A percentile compares a stretch with the other conserved stretches of the same genome.
Conservation (phyloP, 2,329 filamentous ascomycete genomes). For the Microsporum ferrugineum region DNA sequence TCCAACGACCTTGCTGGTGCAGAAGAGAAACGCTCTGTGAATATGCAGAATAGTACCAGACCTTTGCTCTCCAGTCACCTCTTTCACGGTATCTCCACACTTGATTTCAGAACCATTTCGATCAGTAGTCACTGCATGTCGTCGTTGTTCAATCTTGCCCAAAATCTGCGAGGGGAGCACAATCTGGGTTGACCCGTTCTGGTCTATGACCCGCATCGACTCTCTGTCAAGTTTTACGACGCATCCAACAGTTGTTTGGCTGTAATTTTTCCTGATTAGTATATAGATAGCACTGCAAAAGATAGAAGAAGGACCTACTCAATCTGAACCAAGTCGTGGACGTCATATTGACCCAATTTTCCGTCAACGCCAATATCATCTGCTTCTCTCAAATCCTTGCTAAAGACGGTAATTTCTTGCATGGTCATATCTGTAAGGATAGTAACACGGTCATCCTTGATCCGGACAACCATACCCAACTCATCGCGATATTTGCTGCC, state of each 20-base stretch:
- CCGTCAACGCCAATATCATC: constrained; percentile 82
- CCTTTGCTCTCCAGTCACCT: constrained; percentile 72
- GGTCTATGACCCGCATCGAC: constrained; percentile 78
- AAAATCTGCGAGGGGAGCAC: constrained; percentile 85
- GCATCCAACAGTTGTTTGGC: constrained; percentile 77
- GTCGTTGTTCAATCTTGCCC: constrained; percentile 72
- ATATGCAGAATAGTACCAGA: constrained; percentile 88
- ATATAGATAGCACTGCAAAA: background rate
- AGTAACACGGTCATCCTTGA: constrained; percentile 83
- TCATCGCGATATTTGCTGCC: constrained; percentile 90
- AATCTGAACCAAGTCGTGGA: constrained; percentile 89
- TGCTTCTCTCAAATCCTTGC: constrained; percentile 87
- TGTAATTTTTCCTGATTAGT: constrained; percentile 18
- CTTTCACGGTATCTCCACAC: constrained; percentile 82
- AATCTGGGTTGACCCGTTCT: constrained; percentile 71
- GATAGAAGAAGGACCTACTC: constrained; percentile 45
- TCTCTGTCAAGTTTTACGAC: constrained; percentile 93
- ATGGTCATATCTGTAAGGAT: constrained; percentile 86
- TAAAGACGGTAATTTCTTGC: constrained; percentile 92
- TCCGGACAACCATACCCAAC: constrained; percentile 92
- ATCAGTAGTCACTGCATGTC: constrained; percentile 80
- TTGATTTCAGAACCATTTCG: constrained; percentile 88
- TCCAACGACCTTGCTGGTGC: constrained; percentile 69
- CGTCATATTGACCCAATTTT: constrained; percentile 70
- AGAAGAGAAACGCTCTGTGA: constrained; percentile 81